A percentile compares a stretch with the other conserved stretches of the same genome.
These are phyloP conservation scores for Nothophaeocryptopus gaeumannii DNA, from an alignment of 2,329 filamentous ascomycete genomes.

Conservation along the genomic window DNA sequence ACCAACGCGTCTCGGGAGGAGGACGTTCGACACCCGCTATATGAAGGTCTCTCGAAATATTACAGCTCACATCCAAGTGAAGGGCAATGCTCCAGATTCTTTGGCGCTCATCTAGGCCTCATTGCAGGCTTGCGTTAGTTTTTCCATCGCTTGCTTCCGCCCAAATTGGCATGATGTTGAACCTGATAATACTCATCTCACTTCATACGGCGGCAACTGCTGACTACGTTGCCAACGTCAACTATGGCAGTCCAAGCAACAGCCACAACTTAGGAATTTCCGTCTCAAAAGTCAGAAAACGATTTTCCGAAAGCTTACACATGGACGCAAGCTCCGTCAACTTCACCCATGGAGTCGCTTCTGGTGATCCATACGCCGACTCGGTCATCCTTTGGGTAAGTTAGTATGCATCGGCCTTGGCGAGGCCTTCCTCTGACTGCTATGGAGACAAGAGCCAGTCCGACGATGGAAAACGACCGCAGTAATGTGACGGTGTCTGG, in stretches of 20 bases:
- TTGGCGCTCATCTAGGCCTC: no score
- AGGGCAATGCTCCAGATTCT: no score
- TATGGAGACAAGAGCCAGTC: conserved; percentile 28
- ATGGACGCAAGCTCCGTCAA: conserved; percentile 49
- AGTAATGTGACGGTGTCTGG: conserved; percentile 31
- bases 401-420: background rate
- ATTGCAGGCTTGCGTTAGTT: no score
- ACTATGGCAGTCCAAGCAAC: conserved; percentile 64
- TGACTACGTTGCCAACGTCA: conserved; percentile 53
- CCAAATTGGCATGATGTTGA: no score
- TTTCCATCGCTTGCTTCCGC: no score
- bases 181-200: no score
- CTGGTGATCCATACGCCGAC: conserved; percentile 45
- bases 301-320: conserved; percentile 44
- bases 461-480: conserved; percentile 23
- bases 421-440: background rate
- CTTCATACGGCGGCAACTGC: background rate
- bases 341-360: conserved; percentile 57
- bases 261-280: conserved; percentile 63
- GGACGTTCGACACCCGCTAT: no score
- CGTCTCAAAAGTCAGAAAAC: conserved; percentile 58
- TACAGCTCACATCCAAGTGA: no score
- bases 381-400: conserved; percentile 40
- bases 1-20: no score
- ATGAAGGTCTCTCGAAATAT: no score